These are phyloP conservation scores for Suhomyces wounanorum DNA, from an alignment of 1,139 yeast genomes.

Conservation along the genomic window DNA sequence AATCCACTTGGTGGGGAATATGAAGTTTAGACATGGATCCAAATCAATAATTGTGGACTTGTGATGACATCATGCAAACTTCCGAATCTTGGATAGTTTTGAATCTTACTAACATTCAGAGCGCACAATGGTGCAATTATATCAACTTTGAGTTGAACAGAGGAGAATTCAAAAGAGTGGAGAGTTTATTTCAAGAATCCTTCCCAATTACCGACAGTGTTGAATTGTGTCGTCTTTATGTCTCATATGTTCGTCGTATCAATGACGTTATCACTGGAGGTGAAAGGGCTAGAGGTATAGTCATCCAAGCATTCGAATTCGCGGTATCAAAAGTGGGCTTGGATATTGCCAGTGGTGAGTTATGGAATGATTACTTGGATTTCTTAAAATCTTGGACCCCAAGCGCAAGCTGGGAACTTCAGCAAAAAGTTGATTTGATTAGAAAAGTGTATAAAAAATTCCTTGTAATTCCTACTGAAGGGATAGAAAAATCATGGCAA, in stretches of 20 bases:
- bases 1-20: neutral
- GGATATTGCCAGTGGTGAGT: conserved; percentile 68
- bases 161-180: conserved; percentile 70
- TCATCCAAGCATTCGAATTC: conserved; percentile 81
- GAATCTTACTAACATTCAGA: conserved; percentile 28
- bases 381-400: conserved; percentile 82
- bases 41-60: no score
- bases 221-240: conserved; percentile 71
- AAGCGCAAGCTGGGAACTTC: conserved; percentile 81
- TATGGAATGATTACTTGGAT: conserved; percentile 85
- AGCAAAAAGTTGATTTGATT: conserved; percentile 75
- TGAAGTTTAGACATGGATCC: neutral
- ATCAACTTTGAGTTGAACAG: conserved; percentile 67
- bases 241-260: conserved; percentile 75
- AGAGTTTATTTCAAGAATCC: conserved; percentile 61
- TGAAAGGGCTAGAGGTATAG: conserved; percentile 74
- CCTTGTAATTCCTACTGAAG: conserved; percentile 69
- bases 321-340: conserved; percentile 78
- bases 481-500: conserved; percentile 79
- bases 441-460: conserved; percentile 74
- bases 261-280: conserved; percentile 84
- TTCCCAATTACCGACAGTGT: conserved; percentile 62
- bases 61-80: neutral
- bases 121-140: conserved; percentile 73
- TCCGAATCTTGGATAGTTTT: neutral